Conservation (phyloP, 208 protist species). For the Leishmania arabica region DNA sequence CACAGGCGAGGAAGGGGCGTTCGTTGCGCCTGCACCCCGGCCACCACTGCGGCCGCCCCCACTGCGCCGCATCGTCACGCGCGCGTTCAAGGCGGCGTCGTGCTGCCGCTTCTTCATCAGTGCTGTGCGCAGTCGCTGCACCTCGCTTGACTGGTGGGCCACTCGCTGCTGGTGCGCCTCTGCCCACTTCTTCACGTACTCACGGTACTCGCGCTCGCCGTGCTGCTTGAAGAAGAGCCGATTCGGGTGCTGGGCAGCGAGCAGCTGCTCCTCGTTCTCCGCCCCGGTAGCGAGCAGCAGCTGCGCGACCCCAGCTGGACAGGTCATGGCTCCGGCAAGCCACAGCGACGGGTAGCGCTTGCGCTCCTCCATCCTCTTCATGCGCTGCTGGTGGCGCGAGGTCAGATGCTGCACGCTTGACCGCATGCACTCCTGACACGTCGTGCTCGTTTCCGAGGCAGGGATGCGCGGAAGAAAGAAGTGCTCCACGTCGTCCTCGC, state of each 20-base stretch:
- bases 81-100: conserved; percentile 37
- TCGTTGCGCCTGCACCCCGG: neutral
- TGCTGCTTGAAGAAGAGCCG: conserved; percentile 50
- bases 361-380: conserved; percentile 45
- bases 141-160: conserved; percentile 31
- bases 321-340: conserved; percentile 44
- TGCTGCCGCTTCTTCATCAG: conserved; percentile 39
- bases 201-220: conserved; percentile 39
- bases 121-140: conserved; percentile 27
- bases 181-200: conserved; percentile 48
- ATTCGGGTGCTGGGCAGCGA: conserved; percentile 69
- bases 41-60: conserved; percentile 19
- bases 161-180: conserved; percentile 40
- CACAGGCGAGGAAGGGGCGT: neutral
- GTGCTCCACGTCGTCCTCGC: conserved; percentile 18
- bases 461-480: conserved; percentile 43
- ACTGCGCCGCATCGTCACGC: conserved; percentile 28
- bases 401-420: conserved; percentile 35
- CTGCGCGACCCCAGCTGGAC: conserved; percentile 24
- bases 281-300: conserved; percentile 32
- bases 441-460: conserved; percentile 31
- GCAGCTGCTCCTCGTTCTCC: conserved; percentile 54
- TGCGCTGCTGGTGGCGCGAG: conserved; percentile 37
- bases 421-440: conserved; percentile 56
- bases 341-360: conserved; percentile 60